Base-by-base conservation (phyloP, 139 green algal genomes). In the Picochlorum sp. region DNA sequence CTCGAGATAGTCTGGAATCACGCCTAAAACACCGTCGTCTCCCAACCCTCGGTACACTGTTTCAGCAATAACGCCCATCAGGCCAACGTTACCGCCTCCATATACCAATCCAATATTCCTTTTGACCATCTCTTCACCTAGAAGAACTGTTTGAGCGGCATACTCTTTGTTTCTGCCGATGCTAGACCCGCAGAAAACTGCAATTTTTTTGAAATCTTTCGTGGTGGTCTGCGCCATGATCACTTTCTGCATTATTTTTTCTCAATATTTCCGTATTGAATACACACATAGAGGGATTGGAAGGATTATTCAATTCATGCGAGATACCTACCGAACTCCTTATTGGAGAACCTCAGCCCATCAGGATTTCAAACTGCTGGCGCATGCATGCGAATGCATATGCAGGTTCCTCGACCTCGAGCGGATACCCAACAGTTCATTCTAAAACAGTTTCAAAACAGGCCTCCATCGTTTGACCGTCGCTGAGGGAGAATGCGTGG, bases 31-130 rank as follows among this genome's bases (percentile, higher is more conserved):
- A 10, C 16, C 34, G 2, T 76, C 68, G 0, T 72, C 74, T 1
- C 81, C 83, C 15, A 86, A 62, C 5, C 79, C 73, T 3, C 41
- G 26, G 4, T 30, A 58, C 3, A 79, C 85, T 4, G 78, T 81
- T 9, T 75, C 57, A 6, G 85, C 79, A 4, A 92, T 70, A 52
- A 79, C 80, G 0, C 87, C 87, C 87, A 95, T 95, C 44, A 92
- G 65, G 0, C 87, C 85, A 0, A 91, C 81, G 10, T 78, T 89
- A 18, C 16, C 37, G 44, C 66, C 28, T 4, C 86, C 86, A 47
- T 91, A 93, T 16, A 89, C 81, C 3, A 92, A 71, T 3, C 76
- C 73, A 4, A 88, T 80, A 0, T 75, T 61, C 2, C 84, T 60
- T 6, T 58, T 50, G 2, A 84, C 82, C 18, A 91, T 54, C 26